Base-by-base conservation (phyloP, 371 early-diverging fungal genomes). In the Umbelopsis sp. region DNA sequence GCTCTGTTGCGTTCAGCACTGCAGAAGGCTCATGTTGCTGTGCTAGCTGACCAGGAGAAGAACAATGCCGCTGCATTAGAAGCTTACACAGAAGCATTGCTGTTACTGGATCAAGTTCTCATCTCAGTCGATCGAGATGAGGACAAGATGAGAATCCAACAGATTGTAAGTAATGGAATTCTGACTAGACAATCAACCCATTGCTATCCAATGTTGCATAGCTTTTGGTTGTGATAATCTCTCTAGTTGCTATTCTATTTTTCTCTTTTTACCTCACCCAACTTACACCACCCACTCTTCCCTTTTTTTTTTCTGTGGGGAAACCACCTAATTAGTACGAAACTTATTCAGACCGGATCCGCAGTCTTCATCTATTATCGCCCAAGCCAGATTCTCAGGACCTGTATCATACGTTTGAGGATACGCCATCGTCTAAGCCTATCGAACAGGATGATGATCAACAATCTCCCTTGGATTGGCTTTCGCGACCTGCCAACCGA, bases 21-120 rank as follows among this genome's bases (percentile, higher is more conserved):
- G 50, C 80, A 79, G 69, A 79, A 79, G 65, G 84, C 84, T 5
- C 81, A 84, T 65, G 67, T 70, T 4, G 84, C 84, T 25, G 84
- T 84, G 22, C 72, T 79, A 44, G 78, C 77, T 67, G 84, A 84
- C 69, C 74, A 77, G 18, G 73, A 72, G 11, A 84, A 81, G 65
- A 76, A 84, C 65, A 76, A 81, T 10, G 37, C 70, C 16, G 81
- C 81, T 9, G 84, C 84, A 18, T 76, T 84, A 50, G 77, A 72
- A 29, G 77, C 81, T 1, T 84, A 84, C 63, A 75, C 77, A 41
- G 84, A 84, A 63, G 84, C 84, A 16, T 71, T 84, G 35, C 51
- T 69, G 16, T 68, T 84, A 29, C 66, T 84, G 44, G 75, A 79
- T 66, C 73, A 76, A 44, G 84, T 83, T 2, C 67, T 83, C 45